phyloP scores from a whole-genome alignment of 2,329 filamentous ascomycete species.

The Aureobasidium sp. region DNA sequence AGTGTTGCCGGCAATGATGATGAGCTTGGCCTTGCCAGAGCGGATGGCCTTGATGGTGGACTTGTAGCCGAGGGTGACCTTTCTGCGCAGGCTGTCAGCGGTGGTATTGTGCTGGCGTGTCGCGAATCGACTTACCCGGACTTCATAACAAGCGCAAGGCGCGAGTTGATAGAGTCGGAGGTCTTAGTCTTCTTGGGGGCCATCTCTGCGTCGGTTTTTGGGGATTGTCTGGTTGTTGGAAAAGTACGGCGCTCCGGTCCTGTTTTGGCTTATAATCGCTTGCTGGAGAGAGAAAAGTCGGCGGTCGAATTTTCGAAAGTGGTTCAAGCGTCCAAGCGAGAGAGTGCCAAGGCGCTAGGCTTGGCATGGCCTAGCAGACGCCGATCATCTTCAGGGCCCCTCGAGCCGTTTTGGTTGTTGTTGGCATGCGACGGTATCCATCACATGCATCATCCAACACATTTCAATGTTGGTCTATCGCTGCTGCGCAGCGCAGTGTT shows the following conservation, averaged over 20 bases:
- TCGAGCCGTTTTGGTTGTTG: background rate
- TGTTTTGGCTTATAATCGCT: background rate
- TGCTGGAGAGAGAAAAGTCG: background rate
- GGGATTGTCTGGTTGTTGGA: background rate
- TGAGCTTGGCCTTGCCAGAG: conserved; percentile 95
- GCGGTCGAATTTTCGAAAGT: background rate
- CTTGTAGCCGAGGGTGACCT: conserved; percentile 3
- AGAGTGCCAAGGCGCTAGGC: background rate
- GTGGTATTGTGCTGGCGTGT: background rate
- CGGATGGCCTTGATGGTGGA: conserved; percentile 58
- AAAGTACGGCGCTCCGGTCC: conserved; percentile 10
- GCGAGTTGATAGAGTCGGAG: conserved; percentile 68
- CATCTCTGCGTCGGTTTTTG: conserved; percentile 11
- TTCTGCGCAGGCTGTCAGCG: background rate
- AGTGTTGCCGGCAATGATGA: conserved; percentile 93
- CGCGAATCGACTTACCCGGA: conserved; percentile 31
- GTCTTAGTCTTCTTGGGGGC: conserved; percentile 69
- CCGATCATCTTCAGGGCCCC: background rate
- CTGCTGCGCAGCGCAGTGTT: background rate
- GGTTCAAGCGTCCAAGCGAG: background rate
- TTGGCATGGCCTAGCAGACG: background rate
- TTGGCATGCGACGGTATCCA: background rate
- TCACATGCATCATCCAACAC: conserved; percentile 1
- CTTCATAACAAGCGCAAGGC: conserved; percentile 63
- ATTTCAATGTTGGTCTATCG: background rate